Base-by-base conservation (phyloP, 2,329 filamentous ascomycete species). In the Aureobasidium uvarum region DNA sequence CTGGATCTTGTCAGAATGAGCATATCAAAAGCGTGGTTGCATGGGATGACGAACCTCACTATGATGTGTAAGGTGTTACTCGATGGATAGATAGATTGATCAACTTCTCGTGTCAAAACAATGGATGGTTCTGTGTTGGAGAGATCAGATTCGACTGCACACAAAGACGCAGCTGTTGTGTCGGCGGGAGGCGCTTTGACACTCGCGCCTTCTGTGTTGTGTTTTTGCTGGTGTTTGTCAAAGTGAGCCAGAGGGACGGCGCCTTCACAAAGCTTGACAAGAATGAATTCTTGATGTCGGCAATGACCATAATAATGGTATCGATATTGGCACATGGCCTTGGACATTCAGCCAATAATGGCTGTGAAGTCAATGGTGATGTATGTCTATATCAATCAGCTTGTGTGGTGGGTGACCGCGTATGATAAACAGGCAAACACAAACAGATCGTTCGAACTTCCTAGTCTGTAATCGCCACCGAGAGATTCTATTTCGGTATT, bases 321-420 rank as follows among this genome's bases (percentile, higher is more conserved):
- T 51, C 66, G 68, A 70, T 74, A 74, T 25, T 67, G 67, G 65
- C 74, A 76, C 74, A 76, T 76, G n/a, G 28, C 62, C 28, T 38
- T 20, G 13, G 20, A 36, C 28, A 11, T 20, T 38, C 56, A 28
- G 11, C 18, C 28, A 31, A 50, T 45, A 62, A 62, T 62, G 58
- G 45, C 33, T 51, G 43, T 39, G 18, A 20, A 41, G 11, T 58
- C 31, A 7, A 33, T 31, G 39, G n/a, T 56, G 39, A 43, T n/a
- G 25, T 16, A n/a, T 31, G 16, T 41, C 20, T 55, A 25, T 25
- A 41, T 16, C 10, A 13, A 36, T 33, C 45, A 60, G 56, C 28
- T n/a, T 36, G 43, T 18, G 28, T 20, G 46, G 39, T 46, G 59
- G 23, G 14, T 31, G 31, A 23, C 23, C 33, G 28, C 25, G 20